Conservation (phyloP, 352 stramenopile genomes). For the Globisporangium canariense region DNA sequence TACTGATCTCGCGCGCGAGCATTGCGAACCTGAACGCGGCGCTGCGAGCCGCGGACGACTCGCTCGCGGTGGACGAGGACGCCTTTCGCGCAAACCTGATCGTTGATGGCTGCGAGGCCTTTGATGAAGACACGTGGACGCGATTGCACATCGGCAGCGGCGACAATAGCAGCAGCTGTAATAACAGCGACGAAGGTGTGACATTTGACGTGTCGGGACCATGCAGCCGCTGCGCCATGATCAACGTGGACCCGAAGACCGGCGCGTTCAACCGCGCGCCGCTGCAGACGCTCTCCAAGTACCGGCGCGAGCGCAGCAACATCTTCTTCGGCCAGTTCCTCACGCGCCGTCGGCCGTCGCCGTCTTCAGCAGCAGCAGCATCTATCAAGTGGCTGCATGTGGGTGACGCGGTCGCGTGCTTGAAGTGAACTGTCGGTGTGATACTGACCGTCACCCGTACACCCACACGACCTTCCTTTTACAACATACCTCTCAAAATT, state of each 20-base stretch:
- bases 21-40: constrained; percentile 48
- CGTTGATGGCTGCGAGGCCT: constrained; percentile 57
- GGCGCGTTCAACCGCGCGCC: constrained; percentile 47
- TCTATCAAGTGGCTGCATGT: constrained; percentile 36
- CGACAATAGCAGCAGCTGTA: not conserved
- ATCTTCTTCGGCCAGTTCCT: constrained; percentile 88
- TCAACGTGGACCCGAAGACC: constrained; percentile 79
- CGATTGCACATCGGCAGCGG: constrained; percentile 28
- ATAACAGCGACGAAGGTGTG: not conserved
- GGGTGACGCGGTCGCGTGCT: constrained; percentile 25
- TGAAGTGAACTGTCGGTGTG: constrained; percentile 19
- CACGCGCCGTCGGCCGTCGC: constrained; percentile 8
- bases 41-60: constrained; percentile 25
- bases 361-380: not conserved
- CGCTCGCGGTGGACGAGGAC: constrained; percentile 48
- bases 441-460: no score
- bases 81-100: constrained; percentile 75
- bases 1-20: constrained; percentile 59
- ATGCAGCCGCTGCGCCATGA: constrained; percentile 77
- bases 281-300: constrained; percentile 72
- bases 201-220: constrained; percentile 60
- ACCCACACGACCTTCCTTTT: no score
- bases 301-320: constrained; percentile 61
- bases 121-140: constrained; percentile 76
- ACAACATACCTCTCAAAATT: not conserved